Base-by-base conservation (phyloP, 2,329 filamentous ascomycete genomes). In the Reticulascus tulasneorum region DNA sequence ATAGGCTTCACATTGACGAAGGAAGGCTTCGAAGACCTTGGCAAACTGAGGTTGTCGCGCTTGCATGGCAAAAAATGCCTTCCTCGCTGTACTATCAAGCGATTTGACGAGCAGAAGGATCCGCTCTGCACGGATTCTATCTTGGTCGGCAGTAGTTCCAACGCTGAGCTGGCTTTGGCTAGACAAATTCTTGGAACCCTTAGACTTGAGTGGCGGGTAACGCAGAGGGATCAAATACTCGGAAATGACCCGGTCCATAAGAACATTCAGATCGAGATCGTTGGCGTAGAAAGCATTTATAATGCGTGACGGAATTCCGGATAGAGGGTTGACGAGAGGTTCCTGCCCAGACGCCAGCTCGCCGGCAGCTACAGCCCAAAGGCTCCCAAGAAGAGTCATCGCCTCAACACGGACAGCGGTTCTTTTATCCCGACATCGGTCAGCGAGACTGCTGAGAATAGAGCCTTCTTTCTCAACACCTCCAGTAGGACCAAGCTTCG, bases 301-400 rank as follows among this genome's bases (percentile, higher is more conserved):
- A 28, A 98, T 88, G 44, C 80, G 84, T 2, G 84, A 84, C 3
- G 93, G 91, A 24, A 94, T 88, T 17, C 82, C 82, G 7, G 82
- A 84, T 10, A 98, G 68, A n/a, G 91, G 75, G 9, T 78, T 68
- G 10, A 75, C 76, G 15, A 94, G 83, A 13, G 74, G 69, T 48
- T 95, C 87, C 50, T 91, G 84, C 11, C 86, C 87, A 34, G 84
- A 79, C 17, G 86, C 81, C 49, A 98, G 85, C 51, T 95, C 90
- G 13, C 88, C 86, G 13, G 83, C 79, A 10, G 87, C 91, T 13
- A 94, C 90, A n/a, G 87, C 90, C 93, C 93, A 98, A 19, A 97
- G 81, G 44, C 82, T 86, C 9, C 79, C 86, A 2, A 97, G 68
- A 8, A 94, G 71, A 33, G 81, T 83, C 77, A 95, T 94, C 17